Percentiles rank a stretch among this genome's conserved stretches.
These are phyloP conservation scores for Leishmania braziliensis DNA, from an alignment of 208 protist species.

Conservation along the genomic window DNA sequence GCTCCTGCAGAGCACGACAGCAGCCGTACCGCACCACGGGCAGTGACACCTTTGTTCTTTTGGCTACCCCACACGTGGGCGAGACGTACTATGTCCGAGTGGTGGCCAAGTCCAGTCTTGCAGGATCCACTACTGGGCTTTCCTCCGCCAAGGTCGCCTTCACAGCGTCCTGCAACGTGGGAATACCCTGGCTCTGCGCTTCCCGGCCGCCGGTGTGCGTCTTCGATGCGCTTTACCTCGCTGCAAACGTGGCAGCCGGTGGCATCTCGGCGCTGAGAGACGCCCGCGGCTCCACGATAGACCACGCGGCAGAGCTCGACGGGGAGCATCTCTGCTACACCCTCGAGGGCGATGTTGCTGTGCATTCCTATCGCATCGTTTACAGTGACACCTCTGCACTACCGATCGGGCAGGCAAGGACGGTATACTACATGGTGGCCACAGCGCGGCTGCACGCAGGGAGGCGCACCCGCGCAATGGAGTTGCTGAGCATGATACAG, in stretches of 20 bases:
- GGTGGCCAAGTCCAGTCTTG: constrained; percentile 32
- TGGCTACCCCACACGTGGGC: constrained; percentile 42
- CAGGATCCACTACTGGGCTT: constrained; percentile 25
- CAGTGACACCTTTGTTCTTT: constrained; percentile 29
- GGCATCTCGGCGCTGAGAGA: constrained; percentile 1
- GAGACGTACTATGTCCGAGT: constrained; percentile 65
- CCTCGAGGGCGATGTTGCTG: constrained; percentile 19
- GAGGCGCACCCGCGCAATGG: constrained; percentile 24
- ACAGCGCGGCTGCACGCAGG: constrained; percentile 13
- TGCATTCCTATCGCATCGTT: neutral
- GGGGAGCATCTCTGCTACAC: neutral
- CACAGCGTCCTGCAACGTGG: constrained; percentile 12
- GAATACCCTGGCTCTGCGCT: constrained; percentile 39
- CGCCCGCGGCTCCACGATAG: neutral
- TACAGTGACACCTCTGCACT: constrained; percentile 7
- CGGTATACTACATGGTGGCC: constrained; percentile 20
- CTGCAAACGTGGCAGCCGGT: neutral
- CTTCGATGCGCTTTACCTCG: constrained; percentile 64
- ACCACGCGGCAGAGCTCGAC: constrained; percentile 8
- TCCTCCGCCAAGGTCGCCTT: constrained; percentile 36
- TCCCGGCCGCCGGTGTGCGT: constrained; percentile 38
- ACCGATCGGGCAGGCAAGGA: constrained; percentile 2
- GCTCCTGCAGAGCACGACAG: constrained; percentile 29
- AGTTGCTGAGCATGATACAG: constrained; percentile 32
- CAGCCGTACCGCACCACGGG: constrained; percentile 30